Evolutionary conservation across 441 rosid genomes (phyloP).

Genomic region (Gossypium schwendimanii): DNA sequence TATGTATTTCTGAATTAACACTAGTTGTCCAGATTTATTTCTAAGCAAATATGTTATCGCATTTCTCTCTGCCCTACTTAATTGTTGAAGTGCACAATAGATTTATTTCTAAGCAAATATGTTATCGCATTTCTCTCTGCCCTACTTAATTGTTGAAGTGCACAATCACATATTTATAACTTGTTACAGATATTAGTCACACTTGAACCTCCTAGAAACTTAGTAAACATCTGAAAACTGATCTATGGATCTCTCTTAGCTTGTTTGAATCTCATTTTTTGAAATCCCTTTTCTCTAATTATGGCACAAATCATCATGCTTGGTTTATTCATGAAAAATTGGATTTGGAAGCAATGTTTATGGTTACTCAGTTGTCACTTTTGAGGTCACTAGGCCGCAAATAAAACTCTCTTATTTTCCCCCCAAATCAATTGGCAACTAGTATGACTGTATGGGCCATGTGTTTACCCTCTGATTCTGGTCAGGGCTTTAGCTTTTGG

Average conservation of each 20-base stretch:
- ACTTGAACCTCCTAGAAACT: background rate
- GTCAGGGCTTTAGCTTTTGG: background rate
- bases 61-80: background rate
- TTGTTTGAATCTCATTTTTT: background rate
- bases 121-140: background rate
- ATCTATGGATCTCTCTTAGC: background rate
- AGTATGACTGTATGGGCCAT: background rate
- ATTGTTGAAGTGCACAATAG: background rate
- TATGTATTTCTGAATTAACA: slow-evolving; percentile 27
- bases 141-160: background rate
- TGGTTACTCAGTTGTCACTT: background rate
- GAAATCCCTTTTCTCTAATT: background rate
- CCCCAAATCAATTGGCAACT: background rate
- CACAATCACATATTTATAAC: background rate
- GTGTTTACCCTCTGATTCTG: background rate
- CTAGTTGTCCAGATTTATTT: background rate
- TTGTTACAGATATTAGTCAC: background rate
- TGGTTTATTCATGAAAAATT: background rate
- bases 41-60: background rate
- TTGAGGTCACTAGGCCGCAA: background rate
- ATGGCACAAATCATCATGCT: background rate
- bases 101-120: background rate
- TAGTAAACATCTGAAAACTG: background rate
- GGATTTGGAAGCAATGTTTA: background rate
- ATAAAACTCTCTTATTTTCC: background rate